Percentiles rank a stretch among this genome's conserved stretches.
phyloP scores from a whole-genome alignment of 805 yeast genomes.

The Tetrapisispora fleetii region DNA sequence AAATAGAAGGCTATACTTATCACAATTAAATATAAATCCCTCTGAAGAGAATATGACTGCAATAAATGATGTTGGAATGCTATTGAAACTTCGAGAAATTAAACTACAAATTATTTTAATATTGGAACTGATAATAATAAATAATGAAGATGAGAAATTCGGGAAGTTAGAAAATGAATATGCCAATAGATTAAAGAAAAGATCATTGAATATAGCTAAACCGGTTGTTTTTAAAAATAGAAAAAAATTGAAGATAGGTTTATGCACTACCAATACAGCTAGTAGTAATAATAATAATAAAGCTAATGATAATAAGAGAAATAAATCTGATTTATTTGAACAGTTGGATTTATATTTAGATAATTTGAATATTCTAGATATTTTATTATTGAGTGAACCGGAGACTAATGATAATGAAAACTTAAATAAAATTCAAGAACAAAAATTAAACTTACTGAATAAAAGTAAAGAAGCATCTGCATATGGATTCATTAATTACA shows the following conservation, averaged over 20 bases:
- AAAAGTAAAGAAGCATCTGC: slow-evolving; percentile 32
- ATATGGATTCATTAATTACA: slow-evolving; percentile 40
- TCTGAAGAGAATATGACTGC: slow-evolving; percentile 10
- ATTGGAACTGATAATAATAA: slow-evolving; percentile 35
- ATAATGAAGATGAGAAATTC: slow-evolving; percentile 29
- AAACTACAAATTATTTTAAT: slow-evolving; percentile 43
- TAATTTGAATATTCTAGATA: slow-evolving; percentile 45
- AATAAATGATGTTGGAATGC: slow-evolving; percentile 26
- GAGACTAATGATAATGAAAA: slow-evolving; percentile 9
- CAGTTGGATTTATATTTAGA: slow-evolving; percentile 39
- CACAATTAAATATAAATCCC: slow-evolving; percentile 4
- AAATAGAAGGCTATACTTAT: slow-evolving; percentile 13
- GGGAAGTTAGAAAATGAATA: slow-evolving; percentile 25
- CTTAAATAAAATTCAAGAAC: slow-evolving; percentile 11
- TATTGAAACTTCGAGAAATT: slow-evolving; percentile 45
- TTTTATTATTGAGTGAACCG: slow-evolving; percentile 31
- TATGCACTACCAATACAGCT: no score
- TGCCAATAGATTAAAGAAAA: slow-evolving; percentile 16
- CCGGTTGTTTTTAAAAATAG: slow-evolving; percentile 10
- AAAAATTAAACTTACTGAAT: slow-evolving; percentile 17
- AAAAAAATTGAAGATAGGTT: slow-evolving; percentile 16
- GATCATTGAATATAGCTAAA: slow-evolving; percentile 28
- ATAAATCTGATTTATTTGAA: slow-evolving; percentile 20
- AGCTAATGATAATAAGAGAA: neutral
- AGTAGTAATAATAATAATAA: slow-evolving; percentile 11